phyloP scores from a whole-genome alignment of 257 asterid genomes.

The Petunia secreta region DNA sequence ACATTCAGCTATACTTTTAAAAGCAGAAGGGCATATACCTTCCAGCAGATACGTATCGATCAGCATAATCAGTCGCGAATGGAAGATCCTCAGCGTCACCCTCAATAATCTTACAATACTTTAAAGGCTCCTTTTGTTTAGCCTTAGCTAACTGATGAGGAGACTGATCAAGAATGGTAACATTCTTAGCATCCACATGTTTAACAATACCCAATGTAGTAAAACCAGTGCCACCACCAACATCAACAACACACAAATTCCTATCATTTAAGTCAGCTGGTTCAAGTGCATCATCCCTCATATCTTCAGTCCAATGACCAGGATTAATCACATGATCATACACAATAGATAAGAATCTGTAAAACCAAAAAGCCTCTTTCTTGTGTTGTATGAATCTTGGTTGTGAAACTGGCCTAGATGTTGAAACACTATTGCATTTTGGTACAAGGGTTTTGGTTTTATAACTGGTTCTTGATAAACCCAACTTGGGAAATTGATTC shows the following conservation, averaged over 20 bases:
- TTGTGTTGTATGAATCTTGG: constrained; percentile 95
- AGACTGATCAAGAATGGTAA: constrained; percentile 96
- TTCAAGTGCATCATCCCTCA: constrained; percentile 96
- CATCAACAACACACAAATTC: constrained; percentile 78
- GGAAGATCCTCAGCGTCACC: constrained; percentile 99
- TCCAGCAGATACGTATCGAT: constrained; percentile 92
- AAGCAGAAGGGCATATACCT: constrained; percentile 49
- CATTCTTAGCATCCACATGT: constrained; percentile 90
- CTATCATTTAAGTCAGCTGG: constrained; percentile 72
- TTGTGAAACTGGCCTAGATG: constrained; percentile 85
- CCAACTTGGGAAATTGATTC: constrained; percentile 38
- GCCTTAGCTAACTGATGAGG: constrained; percentile 98
- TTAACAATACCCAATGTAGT: constrained; percentile 90
- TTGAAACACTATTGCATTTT: constrained; percentile 64
- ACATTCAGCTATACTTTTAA: neutral
- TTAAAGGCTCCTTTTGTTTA: constrained; percentile 81
- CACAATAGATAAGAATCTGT: constrained; percentile 83
- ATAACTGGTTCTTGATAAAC: constrained; percentile 38
- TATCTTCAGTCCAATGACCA: constrained; percentile 99
- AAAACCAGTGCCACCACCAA: constrained; percentile 97
- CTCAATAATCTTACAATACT: constrained; percentile 81
- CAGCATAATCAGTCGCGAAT: constrained; percentile 68
- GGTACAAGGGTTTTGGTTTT: constrained; percentile 46
- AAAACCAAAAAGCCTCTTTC: constrained; percentile 96
- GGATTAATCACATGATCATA: constrained; percentile 95